phyloP scores from a whole-genome alignment of 306 rosid genomes.

The Sechiopsis laciniata region DNA sequence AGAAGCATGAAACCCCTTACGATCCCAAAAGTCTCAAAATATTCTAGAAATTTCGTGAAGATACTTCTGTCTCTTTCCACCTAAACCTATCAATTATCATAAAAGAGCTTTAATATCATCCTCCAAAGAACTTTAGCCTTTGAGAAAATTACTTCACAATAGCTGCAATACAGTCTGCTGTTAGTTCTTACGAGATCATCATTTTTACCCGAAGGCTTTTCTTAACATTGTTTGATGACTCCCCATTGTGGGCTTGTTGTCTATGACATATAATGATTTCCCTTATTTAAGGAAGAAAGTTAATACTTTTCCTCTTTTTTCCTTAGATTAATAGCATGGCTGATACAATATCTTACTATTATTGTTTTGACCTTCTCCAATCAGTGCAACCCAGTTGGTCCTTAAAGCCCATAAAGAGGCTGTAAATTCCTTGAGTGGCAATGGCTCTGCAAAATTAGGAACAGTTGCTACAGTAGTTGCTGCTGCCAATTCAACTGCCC shows the following conservation, averaged over 20 bases:
- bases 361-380: conserved; percentile 10
- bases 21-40: too few relatives aligned
- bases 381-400: conserved; percentile 88
- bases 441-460: conserved; percentile 85
- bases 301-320: not conserved
- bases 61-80: too few relatives aligned
- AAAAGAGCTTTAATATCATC: not conserved
- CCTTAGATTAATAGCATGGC: conserved; percentile 6
- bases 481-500: conserved; percentile 92
- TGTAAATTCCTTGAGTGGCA: conserved; percentile 90
- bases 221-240: conserved; percentile 3
- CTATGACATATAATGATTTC: not conserved
- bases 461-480: conserved; percentile 95
- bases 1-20: too few relatives aligned
- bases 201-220: conserved; percentile 1
- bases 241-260: not conserved
- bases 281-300: not conserved
- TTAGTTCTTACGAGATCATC: not conserved
- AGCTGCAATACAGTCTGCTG: not conserved
- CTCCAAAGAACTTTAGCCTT: conserved; percentile 5
- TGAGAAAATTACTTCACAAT: not conserved
- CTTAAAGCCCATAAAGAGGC: conserved; percentile 98
- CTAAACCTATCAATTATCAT: not conserved
- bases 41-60: too few relatives aligned
- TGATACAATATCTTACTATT: conserved; percentile 11